Base-by-base conservation (phyloP, 768 basidiomycete species). In the Mycena capillaripes region DNA sequence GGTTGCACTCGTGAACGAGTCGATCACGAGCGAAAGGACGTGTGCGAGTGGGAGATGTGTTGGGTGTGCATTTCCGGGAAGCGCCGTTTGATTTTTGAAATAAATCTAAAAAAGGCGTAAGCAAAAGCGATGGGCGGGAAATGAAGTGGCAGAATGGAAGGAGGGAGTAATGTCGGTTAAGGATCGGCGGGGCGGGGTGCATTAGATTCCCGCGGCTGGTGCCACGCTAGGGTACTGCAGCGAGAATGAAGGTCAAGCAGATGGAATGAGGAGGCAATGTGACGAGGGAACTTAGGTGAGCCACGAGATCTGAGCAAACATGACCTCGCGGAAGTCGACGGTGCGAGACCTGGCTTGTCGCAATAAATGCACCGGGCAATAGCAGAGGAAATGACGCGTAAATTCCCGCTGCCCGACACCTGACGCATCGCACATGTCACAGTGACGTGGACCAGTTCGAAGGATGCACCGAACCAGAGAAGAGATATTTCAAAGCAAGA, bases 1-100 rank as follows among this genome's bases (percentile, higher is more conserved):
- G 9, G 97, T 98, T n/a, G 97, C 97, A 74, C 95, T 90, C 34
- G 97, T 97, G 83, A 98, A 99, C 7, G 96, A 94, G 84, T 99
- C 97, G 70, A 96, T 93, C 78, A 98, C 95, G 80, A 99, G 90
- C 27, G 90, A 85, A 66, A 98, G 85, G 4, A 98, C 96, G 16
- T 90, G 91, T 30, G 87, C 79, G 70, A 99, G 87, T 14, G 97
- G 93, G 56, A 99, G 85, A 83, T 97, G 94, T 56, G 70, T 75
- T 10, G 74, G 66, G 32, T 95, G 93, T 38, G 89, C 85, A 44
- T 87, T 89, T 46, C 93, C 94, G 7, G 90, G 87, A 55, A 91
- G 91, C 53, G 93, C 86, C 36, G 84, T 87, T 81, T 98, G 97
- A 81, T 99, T 99, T 89, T 96, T 97, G 87, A 96, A 97, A 88